Percentiles rank a stretch among this genome's conserved stretches.
Conservation (phyloP, 2,329 filamentous ascomycete species). For the Monilinia aucupariae region DNA sequence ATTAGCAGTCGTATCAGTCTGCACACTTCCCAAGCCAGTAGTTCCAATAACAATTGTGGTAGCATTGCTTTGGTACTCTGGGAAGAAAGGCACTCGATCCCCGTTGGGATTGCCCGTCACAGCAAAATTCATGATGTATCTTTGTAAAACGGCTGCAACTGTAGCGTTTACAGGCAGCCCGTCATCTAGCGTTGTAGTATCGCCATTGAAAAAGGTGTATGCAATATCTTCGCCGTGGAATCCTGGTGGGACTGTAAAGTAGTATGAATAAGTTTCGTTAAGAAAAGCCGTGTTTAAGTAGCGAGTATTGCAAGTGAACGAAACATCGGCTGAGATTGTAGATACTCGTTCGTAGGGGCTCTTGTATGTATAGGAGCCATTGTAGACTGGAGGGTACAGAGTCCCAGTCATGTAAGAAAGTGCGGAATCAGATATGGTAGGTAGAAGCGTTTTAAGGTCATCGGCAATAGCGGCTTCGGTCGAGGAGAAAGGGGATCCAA, state of each 20-base stretch:
- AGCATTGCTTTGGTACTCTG: constrained; percentile 23
- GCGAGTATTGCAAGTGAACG: constrained; percentile 48
- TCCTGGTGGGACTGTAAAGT: constrained; percentile 48
- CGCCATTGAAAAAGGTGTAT: constrained; percentile 48
- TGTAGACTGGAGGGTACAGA: constrained; percentile 47
- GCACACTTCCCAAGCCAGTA: constrained; percentile 19
- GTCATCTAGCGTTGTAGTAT: constrained; percentile 26
- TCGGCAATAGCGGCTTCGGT: constrained; percentile 19
- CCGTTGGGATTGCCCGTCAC: constrained; percentile 34
- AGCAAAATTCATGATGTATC: constrained; percentile 37
- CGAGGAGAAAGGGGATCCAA: constrained; percentile 31
- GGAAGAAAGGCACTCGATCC: constrained; percentile 23
- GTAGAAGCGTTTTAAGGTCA: constrained; percentile 21
- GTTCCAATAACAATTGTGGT: constrained; percentile 20
- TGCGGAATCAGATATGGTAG: constrained; percentile 21
- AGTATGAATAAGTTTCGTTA: constrained; percentile 46
- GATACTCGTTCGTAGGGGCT: constrained; percentile 40
- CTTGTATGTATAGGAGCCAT: constrained; percentile 42
- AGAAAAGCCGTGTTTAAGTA: constrained; percentile 44
- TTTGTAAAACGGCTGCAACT: constrained; percentile 36
- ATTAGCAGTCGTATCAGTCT: constrained; percentile 31
- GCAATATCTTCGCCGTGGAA: constrained; percentile 48
- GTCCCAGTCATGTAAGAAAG: constrained; percentile 38
- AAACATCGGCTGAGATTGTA: constrained; percentile 40
- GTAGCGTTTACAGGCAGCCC: constrained; percentile 30